Evolutionary conservation across 2,329 filamentous ascomycete species (phyloP).

Genomic region (Botrytis aclada): DNA sequence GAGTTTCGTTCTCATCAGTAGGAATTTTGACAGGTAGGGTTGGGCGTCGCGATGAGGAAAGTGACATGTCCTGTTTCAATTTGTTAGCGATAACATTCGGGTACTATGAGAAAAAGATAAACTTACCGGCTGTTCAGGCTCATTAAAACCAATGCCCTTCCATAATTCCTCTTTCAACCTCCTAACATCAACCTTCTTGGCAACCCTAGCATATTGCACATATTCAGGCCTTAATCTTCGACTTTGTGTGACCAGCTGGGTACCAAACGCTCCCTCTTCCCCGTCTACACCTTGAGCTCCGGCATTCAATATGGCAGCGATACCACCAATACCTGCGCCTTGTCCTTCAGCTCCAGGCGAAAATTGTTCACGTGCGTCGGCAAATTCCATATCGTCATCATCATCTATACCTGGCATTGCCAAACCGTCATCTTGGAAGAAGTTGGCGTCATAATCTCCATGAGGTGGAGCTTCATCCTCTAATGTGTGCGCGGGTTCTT

Average conservation of each 20-base stretch:
- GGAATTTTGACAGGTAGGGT: slow-evolving; percentile 38
- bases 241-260: slow-evolving; percentile 63
- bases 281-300: slow-evolving; percentile 44
- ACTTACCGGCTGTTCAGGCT: slow-evolving; percentile 47
- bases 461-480: slow-evolving; percentile 58
- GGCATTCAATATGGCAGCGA: slow-evolving; percentile 50
- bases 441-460: slow-evolving; percentile 93
- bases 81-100: neutral
- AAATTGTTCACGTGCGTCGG: slow-evolving; percentile 76
- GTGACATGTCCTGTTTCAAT: slow-evolving; percentile 11
- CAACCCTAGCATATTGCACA: slow-evolving; percentile 66
- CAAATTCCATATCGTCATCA: slow-evolving; percentile 71
- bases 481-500: slow-evolving; percentile 45
- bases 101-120: neutral
- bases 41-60: slow-evolving; percentile 32
- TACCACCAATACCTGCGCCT: slow-evolving; percentile 46
- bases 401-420: slow-evolving; percentile 59
- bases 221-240: slow-evolving; percentile 63
- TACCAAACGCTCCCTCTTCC: slow-evolving; percentile 53
- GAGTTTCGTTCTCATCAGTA: slow-evolving; percentile 44
- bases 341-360: slow-evolving; percentile 56
- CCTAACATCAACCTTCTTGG: slow-evolving; percentile 69
- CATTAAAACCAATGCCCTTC: slow-evolving; percentile 61
- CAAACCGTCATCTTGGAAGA: slow-evolving; percentile 87
- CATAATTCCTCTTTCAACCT: slow-evolving; percentile 68